Conservation (phyloP, 2,329 filamentous ascomycete genomes). For the Saccharata proteae region DNA sequence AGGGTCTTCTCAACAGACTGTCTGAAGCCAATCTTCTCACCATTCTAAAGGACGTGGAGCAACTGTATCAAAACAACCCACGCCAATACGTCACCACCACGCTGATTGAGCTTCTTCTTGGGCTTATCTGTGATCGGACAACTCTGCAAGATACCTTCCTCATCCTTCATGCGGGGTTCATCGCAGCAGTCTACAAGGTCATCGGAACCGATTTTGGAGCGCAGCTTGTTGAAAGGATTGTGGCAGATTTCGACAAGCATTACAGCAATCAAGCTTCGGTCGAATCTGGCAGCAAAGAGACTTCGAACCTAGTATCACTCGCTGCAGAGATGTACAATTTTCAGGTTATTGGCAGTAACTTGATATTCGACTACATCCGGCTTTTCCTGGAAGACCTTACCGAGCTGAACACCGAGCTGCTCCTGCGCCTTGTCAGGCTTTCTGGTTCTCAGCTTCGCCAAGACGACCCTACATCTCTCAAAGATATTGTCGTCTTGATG, state of each 20-base stretch:
- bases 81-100: conserved; percentile 80
- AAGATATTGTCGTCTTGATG: conserved; percentile 74
- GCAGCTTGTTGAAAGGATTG: conserved; percentile 66
- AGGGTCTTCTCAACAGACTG: conserved; percentile 83
- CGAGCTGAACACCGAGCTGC: conserved; percentile 77
- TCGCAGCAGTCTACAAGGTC: conserved; percentile 75
- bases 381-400: conserved; percentile 62
- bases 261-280: conserved; percentile 35
- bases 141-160: conserved; percentile 78
- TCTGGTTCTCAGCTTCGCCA: conserved; percentile 67
- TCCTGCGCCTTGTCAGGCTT: conserved; percentile 75
- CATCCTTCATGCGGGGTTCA: conserved; percentile 80
- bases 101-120: conserved; percentile 64
- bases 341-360: conserved; percentile 66
- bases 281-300: conserved; percentile 42
- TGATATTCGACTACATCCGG: conserved; percentile 86
- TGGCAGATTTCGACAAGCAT: conserved; percentile 59
- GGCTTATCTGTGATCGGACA: conserved; percentile 68
- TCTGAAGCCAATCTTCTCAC: conserved; percentile 83
- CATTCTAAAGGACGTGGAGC: conserved; percentile 71
- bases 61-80: conserved; percentile 70
- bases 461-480: conserved; percentile 78
- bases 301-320: conserved; percentile 68
- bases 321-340: conserved; percentile 86
- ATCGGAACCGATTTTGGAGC: conserved; percentile 84